A percentile compares a stretch with the other conserved stretches of the same genome.
Evolutionary conservation across 2,329 filamentous ascomycete genomes (phyloP).

Genomic region (Fusarium cyanostomum): DNA sequence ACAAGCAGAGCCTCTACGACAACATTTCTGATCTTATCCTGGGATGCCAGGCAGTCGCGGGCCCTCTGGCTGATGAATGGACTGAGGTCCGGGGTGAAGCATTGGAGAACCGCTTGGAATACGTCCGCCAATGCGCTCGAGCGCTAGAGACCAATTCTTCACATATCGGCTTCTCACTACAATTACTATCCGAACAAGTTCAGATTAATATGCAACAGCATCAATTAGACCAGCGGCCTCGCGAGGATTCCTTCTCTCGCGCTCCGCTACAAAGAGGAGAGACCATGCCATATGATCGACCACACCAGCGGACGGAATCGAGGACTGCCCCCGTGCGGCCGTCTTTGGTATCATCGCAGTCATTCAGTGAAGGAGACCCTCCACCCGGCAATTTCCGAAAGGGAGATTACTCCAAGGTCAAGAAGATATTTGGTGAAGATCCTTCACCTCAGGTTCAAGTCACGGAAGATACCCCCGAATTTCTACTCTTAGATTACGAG

Average conservation of each 20-base stretch:
- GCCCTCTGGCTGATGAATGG: slow-evolving; percentile 94
- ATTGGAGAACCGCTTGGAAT: slow-evolving; percentile 84
- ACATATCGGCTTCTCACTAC: slow-evolving; percentile 87
- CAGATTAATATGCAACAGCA: slow-evolving; percentile 63
- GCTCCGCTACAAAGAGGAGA: slow-evolving; percentile 66
- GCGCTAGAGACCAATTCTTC: slow-evolving; percentile 87
- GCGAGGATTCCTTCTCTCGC: slow-evolving; percentile 58
- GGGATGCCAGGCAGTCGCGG: slow-evolving; percentile 89
- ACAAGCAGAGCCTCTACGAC: slow-evolving; percentile 95
- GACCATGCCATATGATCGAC: slow-evolving; percentile 63
- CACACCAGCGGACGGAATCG: slow-evolving; percentile 68
- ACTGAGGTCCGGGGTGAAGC: slow-evolving; percentile 89
- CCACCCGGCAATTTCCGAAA: slow-evolving; percentile 63
- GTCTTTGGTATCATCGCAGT: slow-evolving; percentile 64
- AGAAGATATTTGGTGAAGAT: slow-evolving; percentile 73
- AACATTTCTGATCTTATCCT: slow-evolving; percentile 89
- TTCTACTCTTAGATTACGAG: slow-evolving; percentile 86
- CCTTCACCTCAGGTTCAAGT: slow-evolving; percentile 62
- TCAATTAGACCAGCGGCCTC: slow-evolving; percentile 51
- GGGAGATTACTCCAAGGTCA: slow-evolving; percentile 70
- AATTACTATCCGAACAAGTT: slow-evolving; percentile 85
- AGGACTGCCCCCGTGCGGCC: slow-evolving; percentile 57
- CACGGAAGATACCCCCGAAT: slow-evolving; percentile 83
- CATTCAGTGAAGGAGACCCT: slow-evolving; percentile 70
- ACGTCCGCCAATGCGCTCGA: slow-evolving; percentile 79